Evolutionary conservation across 2,329 filamentous ascomycete genomes (phyloP).

Genomic region (Phaeophleospora eucalypticola): DNA sequence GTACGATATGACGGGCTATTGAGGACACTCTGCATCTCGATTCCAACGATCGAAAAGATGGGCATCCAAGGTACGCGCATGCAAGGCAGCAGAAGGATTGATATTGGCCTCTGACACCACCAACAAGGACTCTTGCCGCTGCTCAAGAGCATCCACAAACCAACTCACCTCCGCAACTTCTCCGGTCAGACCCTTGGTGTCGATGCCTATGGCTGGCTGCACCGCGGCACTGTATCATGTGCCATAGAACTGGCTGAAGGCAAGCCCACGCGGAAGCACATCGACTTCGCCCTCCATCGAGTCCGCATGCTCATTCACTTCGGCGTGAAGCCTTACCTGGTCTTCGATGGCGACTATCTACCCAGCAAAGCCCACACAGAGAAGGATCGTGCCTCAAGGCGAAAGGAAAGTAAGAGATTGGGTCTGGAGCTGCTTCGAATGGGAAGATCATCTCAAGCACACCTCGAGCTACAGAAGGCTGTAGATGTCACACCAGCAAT

Average conservation of each 20-base stretch:
- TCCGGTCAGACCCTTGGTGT: slow-evolving; percentile 85
- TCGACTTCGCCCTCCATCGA: slow-evolving; percentile 84
- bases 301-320: slow-evolving; percentile 94
- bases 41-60: slow-evolving; percentile 22
- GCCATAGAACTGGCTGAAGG: slow-evolving; percentile 84
- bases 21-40: background rate
- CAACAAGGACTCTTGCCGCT: slow-evolving; percentile 74
- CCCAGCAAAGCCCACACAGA: slow-evolving; percentile 92
- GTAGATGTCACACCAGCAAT: slow-evolving; percentile 95
- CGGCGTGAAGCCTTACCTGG: slow-evolving; percentile 86
- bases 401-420: slow-evolving; percentile 69
- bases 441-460: slow-evolving; percentile 75
- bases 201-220: slow-evolving; percentile 97
- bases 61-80: slow-evolving; percentile 35
- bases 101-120: slow-evolving; percentile 3
- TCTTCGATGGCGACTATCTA: slow-evolving; percentile 93
- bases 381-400: slow-evolving; percentile 65
- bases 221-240: slow-evolving; percentile 85
- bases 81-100: background rate
- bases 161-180: slow-evolving; percentile 80
- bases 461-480: slow-evolving; percentile 86
- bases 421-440: slow-evolving; percentile 77
- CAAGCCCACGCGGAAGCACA: slow-evolving; percentile 81
- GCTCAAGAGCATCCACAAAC: slow-evolving; percentile 93
- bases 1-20: slow-evolving; percentile 3